phyloP scores from a whole-genome alignment of 495 filamentous ascomycete genomes.

The Hypoxylon perforatum region DNA sequence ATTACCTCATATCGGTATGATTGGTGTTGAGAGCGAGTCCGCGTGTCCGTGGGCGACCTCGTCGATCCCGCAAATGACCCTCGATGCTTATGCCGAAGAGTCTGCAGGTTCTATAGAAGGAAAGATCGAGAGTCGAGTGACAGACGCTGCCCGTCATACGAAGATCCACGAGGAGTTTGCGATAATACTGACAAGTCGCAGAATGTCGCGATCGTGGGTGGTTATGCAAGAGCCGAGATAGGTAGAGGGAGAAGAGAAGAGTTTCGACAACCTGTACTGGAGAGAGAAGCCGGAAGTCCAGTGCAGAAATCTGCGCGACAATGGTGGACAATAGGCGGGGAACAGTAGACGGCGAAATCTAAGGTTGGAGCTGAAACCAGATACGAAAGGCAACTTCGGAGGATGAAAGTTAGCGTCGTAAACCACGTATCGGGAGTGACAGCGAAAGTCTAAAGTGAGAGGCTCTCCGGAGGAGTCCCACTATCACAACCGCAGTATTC shows the following conservation, averaged over 20 bases:
- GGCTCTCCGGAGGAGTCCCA: slow-evolving; percentile 1
- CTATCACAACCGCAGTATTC: not conserved
- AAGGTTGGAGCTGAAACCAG: slow-evolving; percentile 12
- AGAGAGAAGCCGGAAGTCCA: not conserved
- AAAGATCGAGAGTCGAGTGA: not conserved
- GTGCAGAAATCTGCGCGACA: slow-evolving; percentile 14
- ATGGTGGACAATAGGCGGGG: not conserved
- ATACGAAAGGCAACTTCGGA: slow-evolving; percentile 19
- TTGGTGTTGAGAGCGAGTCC: slow-evolving; percentile 9
- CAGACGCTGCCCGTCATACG: not conserved
- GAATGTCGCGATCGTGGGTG: not conserved
- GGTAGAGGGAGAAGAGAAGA: slow-evolving; percentile 4
- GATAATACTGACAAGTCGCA: not conserved
- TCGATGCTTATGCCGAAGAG: not conserved
- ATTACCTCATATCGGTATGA: slow-evolving; percentile 24
- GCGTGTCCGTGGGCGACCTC: slow-evolving; percentile 3
- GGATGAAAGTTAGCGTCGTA: slow-evolving; percentile 26
- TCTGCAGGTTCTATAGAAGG: not conserved
- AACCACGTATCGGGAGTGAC: slow-evolving; percentile 19
- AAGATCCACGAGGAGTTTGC: not conserved
- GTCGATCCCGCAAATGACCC: not conserved
- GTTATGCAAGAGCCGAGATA: not conserved
- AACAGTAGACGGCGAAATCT: not conserved
- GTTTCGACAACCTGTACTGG: not conserved
- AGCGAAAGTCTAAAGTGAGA: not conserved